Percentiles rank a stretch among this genome's conserved stretches.
Conservation (phyloP, 352 stramenopile genomes). For the Aphanomyces cochlioides region DNA sequence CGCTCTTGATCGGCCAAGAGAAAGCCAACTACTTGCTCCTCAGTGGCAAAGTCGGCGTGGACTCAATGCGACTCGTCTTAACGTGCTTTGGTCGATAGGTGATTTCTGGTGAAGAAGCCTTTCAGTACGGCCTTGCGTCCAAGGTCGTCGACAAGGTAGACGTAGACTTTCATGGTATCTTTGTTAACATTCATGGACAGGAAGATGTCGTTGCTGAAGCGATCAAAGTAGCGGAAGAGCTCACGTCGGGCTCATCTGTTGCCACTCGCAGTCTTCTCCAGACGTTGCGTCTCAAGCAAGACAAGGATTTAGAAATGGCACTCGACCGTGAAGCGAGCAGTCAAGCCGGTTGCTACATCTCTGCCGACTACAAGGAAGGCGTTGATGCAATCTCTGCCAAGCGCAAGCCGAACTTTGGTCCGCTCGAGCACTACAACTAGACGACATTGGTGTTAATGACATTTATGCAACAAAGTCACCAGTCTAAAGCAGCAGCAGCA, state of each 20-base stretch:
- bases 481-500: no score
- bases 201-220: constrained; percentile 50
- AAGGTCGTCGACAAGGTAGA: constrained; percentile 44
- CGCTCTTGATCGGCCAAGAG: constrained; percentile 54
- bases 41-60: constrained; percentile 46
- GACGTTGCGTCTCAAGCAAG: constrained; percentile 59
- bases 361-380: constrained; percentile 72
- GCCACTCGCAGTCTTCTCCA: constrained; percentile 62
- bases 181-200: constrained; percentile 13
- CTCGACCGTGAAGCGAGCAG: constrained; percentile 72
- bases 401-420: constrained; percentile 53
- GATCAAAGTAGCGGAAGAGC: constrained; percentile 49
- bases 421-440: constrained; percentile 42
- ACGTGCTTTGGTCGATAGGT: constrained; percentile 32
- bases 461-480: no score
- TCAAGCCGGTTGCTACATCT: constrained; percentile 78
- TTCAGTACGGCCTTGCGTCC: constrained; percentile 47
- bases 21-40: constrained; percentile 70
- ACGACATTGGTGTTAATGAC: not conserved
- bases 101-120: constrained; percentile 59
- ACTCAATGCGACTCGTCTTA: no score
- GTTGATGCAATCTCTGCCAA: constrained; percentile 70
- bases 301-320: constrained; percentile 58
- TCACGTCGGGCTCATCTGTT: constrained; percentile 58
- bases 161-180: not conserved